phyloP scores from a whole-genome alignment of 1,284 basidiomycete genomes.

The Papiliotrema laurentii region DNA sequence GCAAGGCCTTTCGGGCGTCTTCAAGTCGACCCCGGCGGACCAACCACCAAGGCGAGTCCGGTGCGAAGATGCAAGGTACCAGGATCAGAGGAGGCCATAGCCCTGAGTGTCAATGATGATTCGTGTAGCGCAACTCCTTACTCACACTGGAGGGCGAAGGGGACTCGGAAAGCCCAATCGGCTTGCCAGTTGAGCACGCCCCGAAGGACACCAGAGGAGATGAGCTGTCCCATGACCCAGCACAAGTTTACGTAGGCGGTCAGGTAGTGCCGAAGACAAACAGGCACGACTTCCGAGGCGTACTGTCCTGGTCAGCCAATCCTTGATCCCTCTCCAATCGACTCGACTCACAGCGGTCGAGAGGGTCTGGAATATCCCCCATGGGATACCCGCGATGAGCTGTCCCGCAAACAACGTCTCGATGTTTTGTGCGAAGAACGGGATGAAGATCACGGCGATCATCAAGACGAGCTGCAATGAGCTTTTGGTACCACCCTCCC shows the following conservation, averaged over 20 bases:
- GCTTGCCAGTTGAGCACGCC: slow-evolving; percentile 30
- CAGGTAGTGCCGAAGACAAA: slow-evolving; percentile 42
- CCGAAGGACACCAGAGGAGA: slow-evolving; percentile 43
- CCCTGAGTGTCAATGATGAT: background rate
- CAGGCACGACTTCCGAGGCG: slow-evolving; percentile 44
- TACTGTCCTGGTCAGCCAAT: too few species aligned
- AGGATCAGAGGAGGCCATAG: slow-evolving; percentile 40
- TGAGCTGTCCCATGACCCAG: slow-evolving; percentile 30
- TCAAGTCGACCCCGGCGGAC: slow-evolving; percentile 27
- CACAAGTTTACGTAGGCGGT: slow-evolving; percentile 44
- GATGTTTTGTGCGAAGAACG: slow-evolving; percentile 37
- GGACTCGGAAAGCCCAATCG: slow-evolving; percentile 38
- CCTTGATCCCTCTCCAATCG: too few species aligned
- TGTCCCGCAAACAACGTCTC: slow-evolving; percentile 32
- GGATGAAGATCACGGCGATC: slow-evolving; percentile 26
- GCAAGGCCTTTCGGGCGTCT: slow-evolving; percentile 19
- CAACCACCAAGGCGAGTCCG: slow-evolving; percentile 33
- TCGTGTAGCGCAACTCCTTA: background rate
- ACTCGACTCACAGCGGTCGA: too few species aligned
- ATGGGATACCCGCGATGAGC: slow-evolving; percentile 39
- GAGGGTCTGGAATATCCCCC: slow-evolving; percentile 16
- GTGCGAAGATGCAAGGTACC: slow-evolving; percentile 18
- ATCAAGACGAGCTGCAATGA: slow-evolving; percentile 7
- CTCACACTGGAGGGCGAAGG: slow-evolving; percentile 32
- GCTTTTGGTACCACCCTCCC: slow-evolving; percentile 31